Conservation (phyloP, 768 basidiomycete genomes). For the Leccinum obscurum region DNA sequence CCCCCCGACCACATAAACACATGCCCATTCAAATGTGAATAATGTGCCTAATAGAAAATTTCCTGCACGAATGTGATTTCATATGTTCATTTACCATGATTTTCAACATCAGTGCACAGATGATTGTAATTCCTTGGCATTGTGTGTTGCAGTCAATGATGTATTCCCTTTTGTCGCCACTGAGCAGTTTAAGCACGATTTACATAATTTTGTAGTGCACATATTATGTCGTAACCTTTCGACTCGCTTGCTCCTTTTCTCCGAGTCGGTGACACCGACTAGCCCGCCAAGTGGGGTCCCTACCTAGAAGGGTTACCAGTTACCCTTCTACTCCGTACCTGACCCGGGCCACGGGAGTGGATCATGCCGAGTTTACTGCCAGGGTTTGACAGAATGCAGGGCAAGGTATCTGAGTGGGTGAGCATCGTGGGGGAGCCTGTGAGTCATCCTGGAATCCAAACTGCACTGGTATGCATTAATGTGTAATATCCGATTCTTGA, state of each 20-base stretch:
- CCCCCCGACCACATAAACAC: too few species aligned
- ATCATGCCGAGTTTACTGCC: not conserved
- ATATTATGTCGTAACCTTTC: not conserved
- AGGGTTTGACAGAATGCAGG: not conserved
- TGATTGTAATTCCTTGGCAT: too few species aligned
- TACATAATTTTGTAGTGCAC: not conserved
- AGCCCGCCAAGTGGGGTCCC: not conserved
- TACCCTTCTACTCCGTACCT: not conserved
- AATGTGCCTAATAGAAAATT: too few species aligned
- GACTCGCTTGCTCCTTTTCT: not conserved
- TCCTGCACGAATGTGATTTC: too few species aligned
- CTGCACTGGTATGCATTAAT: not conserved
- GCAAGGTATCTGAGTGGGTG: not conserved
- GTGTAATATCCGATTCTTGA: conserved; percentile 45
- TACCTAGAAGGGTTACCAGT: not conserved
- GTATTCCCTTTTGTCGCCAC: too few species aligned
- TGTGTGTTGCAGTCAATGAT: too few species aligned
- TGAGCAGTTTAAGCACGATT: too few species aligned
- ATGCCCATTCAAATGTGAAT: too few species aligned
- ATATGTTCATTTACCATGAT: too few species aligned
- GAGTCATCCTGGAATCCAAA: not conserved
- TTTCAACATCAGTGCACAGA: too few species aligned
- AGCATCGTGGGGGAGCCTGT: not conserved
- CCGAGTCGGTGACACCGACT: not conserved
- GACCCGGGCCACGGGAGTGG: not conserved